These are phyloP conservation scores for Epichloe sibirici DNA, from an alignment of 2,329 filamentous ascomycete species.

Conservation along the genomic window DNA sequence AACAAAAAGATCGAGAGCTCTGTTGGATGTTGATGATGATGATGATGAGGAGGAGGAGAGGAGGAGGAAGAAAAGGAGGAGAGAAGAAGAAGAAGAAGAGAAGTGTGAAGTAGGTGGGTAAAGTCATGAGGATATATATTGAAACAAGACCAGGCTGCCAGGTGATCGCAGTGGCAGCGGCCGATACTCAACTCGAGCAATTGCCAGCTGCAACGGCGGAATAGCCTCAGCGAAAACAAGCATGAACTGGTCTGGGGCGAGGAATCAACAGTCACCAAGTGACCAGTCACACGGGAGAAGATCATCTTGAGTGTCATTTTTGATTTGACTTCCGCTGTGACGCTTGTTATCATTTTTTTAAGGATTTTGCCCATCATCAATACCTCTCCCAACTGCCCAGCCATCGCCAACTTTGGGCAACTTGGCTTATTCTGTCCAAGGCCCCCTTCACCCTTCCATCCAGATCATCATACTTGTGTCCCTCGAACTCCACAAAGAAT, in stretches of 20 bases:
- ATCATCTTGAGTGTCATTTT: not conserved
- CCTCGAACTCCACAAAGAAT: constrained; percentile 86
- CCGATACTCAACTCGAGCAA: not conserved
- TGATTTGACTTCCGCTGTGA: not conserved
- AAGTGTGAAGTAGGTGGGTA: not conserved
- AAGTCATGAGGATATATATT: not conserved
- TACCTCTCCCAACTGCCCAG: constrained; percentile 52
- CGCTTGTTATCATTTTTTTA: not conserved
- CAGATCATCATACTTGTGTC: constrained; percentile 38
- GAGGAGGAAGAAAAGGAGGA: not conserved
- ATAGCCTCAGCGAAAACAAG: not conserved
- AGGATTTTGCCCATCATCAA: constrained; percentile 5
- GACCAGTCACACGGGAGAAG: not conserved
- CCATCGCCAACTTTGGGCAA: constrained; percentile 55
- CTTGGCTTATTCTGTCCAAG: constrained; percentile 42
- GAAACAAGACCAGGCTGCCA: not conserved
- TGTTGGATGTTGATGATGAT: not conserved
- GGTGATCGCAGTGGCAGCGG: not conserved
- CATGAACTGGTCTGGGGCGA: not conserved
- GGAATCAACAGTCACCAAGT: not conserved
- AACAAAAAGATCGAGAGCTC: no score
- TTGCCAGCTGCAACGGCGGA: not conserved
- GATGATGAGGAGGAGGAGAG: not conserved
- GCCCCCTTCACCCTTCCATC: constrained; percentile 47
- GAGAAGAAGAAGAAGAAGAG: not conserved